Percentiles rank a stretch among this genome's conserved stretches.
These are phyloP conservation scores for Boletus pseudo-olivaceus DNA, from an alignment of 768 basidiomycete genomes.

Conservation along the genomic window DNA sequence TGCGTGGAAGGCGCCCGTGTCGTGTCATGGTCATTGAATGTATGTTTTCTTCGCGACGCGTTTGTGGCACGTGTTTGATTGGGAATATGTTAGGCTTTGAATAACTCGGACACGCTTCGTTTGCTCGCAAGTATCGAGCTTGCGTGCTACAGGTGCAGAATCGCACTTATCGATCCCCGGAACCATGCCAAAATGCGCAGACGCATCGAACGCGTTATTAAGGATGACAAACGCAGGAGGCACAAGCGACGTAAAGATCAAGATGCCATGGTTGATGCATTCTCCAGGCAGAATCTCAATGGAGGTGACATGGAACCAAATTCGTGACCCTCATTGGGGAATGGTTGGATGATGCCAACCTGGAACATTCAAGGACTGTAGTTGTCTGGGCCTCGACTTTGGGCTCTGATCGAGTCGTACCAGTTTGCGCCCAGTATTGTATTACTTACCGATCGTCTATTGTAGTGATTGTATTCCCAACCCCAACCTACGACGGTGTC, in stretches of 20 bases:
- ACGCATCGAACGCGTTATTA: constrained; percentile 76
- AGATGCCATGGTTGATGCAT: constrained; percentile 77
- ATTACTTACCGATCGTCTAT: constrained; percentile 20
- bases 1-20: constrained; percentile 72
- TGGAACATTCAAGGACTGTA: constrained; percentile 12
- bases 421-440: constrained; percentile 19
- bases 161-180: constrained; percentile 65
- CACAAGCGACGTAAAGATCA: constrained; percentile 83
- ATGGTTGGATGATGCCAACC: constrained; percentile 9
- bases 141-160: constrained; percentile 75
- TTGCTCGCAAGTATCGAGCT: constrained; percentile 81
- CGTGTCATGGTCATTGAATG: constrained; percentile 84
- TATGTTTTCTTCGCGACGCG: constrained; percentile 32
- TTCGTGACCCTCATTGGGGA: constrained; percentile 18
- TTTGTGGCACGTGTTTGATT: constrained; percentile 9
- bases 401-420: constrained; percentile 1
- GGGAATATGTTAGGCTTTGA: constrained; percentile 55
- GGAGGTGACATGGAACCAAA: constrained; percentile 25
- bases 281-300: constrained; percentile 51
- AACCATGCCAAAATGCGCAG: constrained; percentile 61
- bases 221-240: constrained; percentile 76
- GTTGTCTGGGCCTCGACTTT: constrained; percentile 5
- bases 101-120: constrained; percentile 78
- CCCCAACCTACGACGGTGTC: constrained; percentile 2
- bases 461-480: constrained; percentile 17